Conservation (phyloP, 495 filamentous ascomycete genomes). For the Neurospora sp. region DNA sequence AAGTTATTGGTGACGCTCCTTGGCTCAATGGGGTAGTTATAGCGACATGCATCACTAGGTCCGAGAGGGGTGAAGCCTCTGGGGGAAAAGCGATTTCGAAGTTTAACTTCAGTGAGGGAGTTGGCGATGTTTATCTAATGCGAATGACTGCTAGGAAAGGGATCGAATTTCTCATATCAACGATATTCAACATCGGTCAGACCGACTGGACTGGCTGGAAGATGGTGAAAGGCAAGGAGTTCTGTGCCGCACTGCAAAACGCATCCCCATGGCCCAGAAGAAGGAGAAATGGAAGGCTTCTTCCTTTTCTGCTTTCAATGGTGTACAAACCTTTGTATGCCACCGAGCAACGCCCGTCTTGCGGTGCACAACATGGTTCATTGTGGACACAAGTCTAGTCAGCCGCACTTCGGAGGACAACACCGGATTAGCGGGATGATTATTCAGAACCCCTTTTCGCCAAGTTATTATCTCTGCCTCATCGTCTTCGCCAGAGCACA, state of each 20-base stretch:
- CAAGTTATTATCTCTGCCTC: neutral
- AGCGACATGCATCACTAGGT: neutral
- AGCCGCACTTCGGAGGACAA: neutral
- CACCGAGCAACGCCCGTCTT: neutral
- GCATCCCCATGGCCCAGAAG: neutral
- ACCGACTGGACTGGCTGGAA: neutral
- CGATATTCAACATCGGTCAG: neutral
- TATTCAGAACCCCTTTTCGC: neutral
- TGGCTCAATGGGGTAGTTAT: neutral
- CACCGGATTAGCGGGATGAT: neutral
- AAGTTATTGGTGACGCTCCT: neutral
- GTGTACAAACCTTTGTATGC: neutral
- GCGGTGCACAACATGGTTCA: neutral
- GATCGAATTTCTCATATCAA: neutral
- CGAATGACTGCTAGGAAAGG: neutral
- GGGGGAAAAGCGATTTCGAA: neutral
- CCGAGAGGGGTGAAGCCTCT: neutral
- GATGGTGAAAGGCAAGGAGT: neutral
- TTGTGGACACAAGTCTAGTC: neutral
- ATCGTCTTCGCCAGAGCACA: neutral
- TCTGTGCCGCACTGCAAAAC: neutral
- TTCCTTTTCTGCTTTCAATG: neutral
- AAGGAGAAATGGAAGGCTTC: neutral
- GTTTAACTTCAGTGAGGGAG: neutral
- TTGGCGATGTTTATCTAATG: neutral